These are phyloP conservation scores for Phanerochaete carnosa DNA, from an alignment of 768 basidiomycete genomes.

Conservation along the genomic window DNA sequence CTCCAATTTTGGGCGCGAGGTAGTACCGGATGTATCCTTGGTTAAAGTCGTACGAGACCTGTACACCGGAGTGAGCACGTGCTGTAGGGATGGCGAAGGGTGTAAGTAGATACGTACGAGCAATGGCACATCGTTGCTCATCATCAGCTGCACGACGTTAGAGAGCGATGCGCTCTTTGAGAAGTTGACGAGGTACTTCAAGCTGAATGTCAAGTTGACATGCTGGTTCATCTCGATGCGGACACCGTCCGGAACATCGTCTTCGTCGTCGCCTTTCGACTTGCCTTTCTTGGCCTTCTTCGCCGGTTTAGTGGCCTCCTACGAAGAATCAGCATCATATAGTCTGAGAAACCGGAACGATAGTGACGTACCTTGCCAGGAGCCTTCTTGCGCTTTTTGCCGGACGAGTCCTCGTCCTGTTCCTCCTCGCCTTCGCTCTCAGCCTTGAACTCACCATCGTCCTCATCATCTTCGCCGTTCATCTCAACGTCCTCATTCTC, in stretches of 20 bases:
- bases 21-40: constrained; percentile 92
- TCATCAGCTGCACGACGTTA: constrained; percentile 73
- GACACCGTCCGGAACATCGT: constrained; percentile 52
- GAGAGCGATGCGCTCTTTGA: constrained; percentile 82
- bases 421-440: constrained; percentile 31
- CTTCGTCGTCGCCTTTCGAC: constrained; percentile 44
- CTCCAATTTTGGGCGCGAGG: constrained; percentile 93
- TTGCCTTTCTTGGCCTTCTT: constrained; percentile 57
- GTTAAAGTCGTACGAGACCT: constrained; percentile 89
- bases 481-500: constrained; percentile 36
- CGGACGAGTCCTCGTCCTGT: constrained; percentile 26
- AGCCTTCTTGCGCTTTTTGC: constrained; percentile 68
- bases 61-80: background rate
- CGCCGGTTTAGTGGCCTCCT: constrained; percentile 37
- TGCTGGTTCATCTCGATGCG: constrained; percentile 85
- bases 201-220: constrained; percentile 89
- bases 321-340: background rate
- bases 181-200: constrained; percentile 97
- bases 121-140: constrained; percentile 90
- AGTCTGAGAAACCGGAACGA: background rate
- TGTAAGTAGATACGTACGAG: constrained; percentile 47
- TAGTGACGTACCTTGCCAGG: constrained; percentile 41
- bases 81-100: background rate
- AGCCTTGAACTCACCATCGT: constrained; percentile 38
- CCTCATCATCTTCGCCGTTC: constrained; percentile 30